A percentile compares a stretch with the other conserved stretches of the same genome.
phyloP scores from a whole-genome alignment of 495 filamentous ascomycete species.

The Tuber calosporum region DNA sequence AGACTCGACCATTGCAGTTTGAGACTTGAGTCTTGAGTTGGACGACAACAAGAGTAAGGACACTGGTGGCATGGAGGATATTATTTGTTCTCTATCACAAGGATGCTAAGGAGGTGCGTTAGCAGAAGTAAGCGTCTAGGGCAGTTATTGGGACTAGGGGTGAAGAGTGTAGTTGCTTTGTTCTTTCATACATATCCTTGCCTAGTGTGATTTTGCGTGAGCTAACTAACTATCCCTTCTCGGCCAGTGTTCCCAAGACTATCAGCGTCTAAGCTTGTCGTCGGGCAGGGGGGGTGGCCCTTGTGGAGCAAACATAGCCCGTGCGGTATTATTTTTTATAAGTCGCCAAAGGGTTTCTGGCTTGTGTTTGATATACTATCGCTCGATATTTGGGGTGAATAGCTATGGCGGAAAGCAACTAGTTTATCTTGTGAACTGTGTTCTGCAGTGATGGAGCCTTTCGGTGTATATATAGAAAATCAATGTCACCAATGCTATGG shows the following conservation, averaged over 20 bases:
- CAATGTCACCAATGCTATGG: neutral
- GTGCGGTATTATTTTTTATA: too few relatives aligned
- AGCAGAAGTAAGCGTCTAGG: slow-evolving; percentile 56
- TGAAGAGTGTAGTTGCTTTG: slow-evolving; percentile 37
- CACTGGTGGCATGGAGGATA: slow-evolving; percentile 74
- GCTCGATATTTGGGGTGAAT: neutral
- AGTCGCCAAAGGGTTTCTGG: too few relatives aligned
- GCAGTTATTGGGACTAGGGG: slow-evolving; percentile 67
- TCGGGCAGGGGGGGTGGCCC: too few relatives aligned
- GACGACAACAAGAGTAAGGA: slow-evolving; percentile 93
- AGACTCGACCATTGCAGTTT: too few relatives aligned
- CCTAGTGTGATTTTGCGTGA: slow-evolving; percentile 49
- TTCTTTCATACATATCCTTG: slow-evolving; percentile 2
- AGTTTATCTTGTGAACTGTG: neutral
- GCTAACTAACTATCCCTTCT: slow-evolving; percentile 43
- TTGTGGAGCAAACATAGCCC: too few relatives aligned
- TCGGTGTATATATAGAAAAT: neutral
- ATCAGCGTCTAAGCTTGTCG: slow-evolving; percentile 51
- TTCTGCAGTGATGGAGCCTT: neutral
- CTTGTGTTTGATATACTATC: too few relatives aligned
- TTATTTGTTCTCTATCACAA: slow-evolving; percentile 98
- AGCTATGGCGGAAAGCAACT: neutral
- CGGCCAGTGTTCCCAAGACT: slow-evolving; percentile 55
- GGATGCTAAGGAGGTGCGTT: slow-evolving; percentile 84
- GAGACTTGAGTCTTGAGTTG: too few relatives aligned